Evolutionary conservation across 352 stramenopile genomes (phyloP), one percentile per base, ranked within the genome.

Genomic region (Pythium sp.): DNA sequence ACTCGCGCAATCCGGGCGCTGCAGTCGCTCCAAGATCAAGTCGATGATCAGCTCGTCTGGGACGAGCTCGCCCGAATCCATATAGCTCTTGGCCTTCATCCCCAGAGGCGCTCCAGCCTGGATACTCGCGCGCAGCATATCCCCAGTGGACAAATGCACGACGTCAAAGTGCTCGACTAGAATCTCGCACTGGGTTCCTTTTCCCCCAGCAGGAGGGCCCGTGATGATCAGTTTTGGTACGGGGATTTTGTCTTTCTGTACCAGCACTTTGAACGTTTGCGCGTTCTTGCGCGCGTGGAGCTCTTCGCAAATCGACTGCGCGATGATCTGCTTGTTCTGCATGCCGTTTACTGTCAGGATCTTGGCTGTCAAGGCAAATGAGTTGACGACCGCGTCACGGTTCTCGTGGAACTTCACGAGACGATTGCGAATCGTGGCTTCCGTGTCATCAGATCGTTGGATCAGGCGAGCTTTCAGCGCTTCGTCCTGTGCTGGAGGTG

Each of bases 181-280:
- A 28, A 91, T 58, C 70, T 98, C 91, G 72, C 96, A 98, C 74
- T 99, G 94, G 24, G 95, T 99, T 18, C 96, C 96, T 77, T 99
- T 99, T 49, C 95, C 96, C 18, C 82, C 90, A 0, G 95, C 96
- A 0, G 96, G 95, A 30, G 94, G 91, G 43, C 95, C 96, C 1
- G 87, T 82, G 59, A 97, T 97, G 56, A 98, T 92, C 32, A 98
- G 65, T 62, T 79, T 84, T 0, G 72, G 77, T 5, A 66, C 22
- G 61, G 49, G 41, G 18, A 74, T 20, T 26, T 64, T 51, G 24
- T 38, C 34, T 43, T 67, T 64, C n/a, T 64, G 68, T 24, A 82
- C 74, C n/a, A 88, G 61, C 20, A 81, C 51, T 20, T 65, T 57
- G 9, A 85, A 70, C 46, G 77, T 82, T 58, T 85, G 79, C 0